A percentile compares a stretch with the other conserved stretches of the same genome.
Conservation (phyloP, 805 yeast genomes). For the Clavispora fructus region DNA sequence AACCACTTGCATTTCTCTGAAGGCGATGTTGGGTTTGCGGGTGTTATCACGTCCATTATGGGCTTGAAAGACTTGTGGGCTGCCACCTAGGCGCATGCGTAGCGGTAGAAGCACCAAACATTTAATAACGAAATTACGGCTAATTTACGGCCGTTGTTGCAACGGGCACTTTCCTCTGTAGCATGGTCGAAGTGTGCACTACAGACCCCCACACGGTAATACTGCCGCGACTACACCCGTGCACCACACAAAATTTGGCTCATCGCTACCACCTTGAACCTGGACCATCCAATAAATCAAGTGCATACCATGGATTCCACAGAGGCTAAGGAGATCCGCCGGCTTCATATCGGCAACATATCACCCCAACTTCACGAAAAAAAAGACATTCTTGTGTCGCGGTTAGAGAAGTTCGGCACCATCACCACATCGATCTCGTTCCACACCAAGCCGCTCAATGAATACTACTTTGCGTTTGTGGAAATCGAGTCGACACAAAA, state of each 20-base stretch:
- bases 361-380: conserved; percentile 47
- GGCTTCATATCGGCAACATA: conserved; percentile 64
- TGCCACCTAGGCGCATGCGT: conserved; percentile 21
- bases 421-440: conserved; percentile 43
- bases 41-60: conserved; percentile 72
- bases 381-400: conserved; percentile 40
- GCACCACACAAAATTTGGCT: background rate
- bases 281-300: background rate
- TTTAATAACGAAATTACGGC: background rate
- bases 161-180: too few relatives aligned
- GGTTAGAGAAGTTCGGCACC: conserved; percentile 63
- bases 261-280: background rate
- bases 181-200: too few relatives aligned
- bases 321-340: conserved; percentile 2
- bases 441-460: conserved; percentile 51
- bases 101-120: too few relatives aligned
- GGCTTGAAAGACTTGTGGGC: conserved; percentile 75
- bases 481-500: conserved; percentile 49
- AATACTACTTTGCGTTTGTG: conserved; percentile 60
- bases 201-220: background rate
- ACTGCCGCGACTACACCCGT: background rate
- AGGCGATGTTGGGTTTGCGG: conserved; percentile 79
- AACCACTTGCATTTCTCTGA: conserved; percentile 60
- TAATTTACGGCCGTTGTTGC: background rate
- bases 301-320: background rate